A percentile compares a stretch with the other conserved stretches of the same genome.
These are phyloP conservation scores for Colletotrichum sp. DNA, from an alignment of 2,329 filamentous ascomycete genomes.

Conservation along the genomic window DNA sequence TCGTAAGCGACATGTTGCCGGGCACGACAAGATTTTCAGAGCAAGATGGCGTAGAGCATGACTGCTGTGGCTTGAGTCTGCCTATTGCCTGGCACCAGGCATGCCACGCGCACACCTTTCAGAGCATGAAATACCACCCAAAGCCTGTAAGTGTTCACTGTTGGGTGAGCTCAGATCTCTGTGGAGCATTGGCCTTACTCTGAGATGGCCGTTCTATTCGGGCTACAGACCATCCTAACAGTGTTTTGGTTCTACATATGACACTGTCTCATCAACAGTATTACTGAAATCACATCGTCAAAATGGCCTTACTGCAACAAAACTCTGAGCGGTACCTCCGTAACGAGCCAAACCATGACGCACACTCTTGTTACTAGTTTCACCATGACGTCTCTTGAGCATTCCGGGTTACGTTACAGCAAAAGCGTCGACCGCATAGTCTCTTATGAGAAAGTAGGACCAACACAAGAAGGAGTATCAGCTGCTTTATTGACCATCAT, in stretches of 20 bases:
- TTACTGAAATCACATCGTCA: not conserved
- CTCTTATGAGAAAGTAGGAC: not conserved
- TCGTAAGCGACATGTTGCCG: not conserved
- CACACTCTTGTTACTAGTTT: not conserved
- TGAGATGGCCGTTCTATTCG: not conserved
- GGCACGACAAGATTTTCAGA: not conserved
- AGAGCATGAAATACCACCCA: not conserved
- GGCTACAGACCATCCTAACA: not conserved
- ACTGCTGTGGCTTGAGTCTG: not conserved
- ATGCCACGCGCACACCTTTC: not conserved
- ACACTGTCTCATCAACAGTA: not conserved
- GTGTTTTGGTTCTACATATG: not conserved
- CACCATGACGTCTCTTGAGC: not conserved
- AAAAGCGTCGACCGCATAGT: not conserved
- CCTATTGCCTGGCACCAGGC: not conserved
- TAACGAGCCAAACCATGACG: not conserved
- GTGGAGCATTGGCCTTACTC: not conserved
- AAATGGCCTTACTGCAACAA: not conserved
- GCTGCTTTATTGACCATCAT: not conserved
- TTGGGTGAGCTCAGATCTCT: not conserved
- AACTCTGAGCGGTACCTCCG: not conserved
- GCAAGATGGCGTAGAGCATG: not conserved
- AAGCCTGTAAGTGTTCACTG: not conserved
- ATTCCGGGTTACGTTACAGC: not conserved
- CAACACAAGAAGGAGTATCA: not conserved